Evolutionary conservation across 768 basidiomycete genomes (phyloP), one percentile per base, ranked within the genome.

Genomic region (Peribolospora baueri): DNA sequence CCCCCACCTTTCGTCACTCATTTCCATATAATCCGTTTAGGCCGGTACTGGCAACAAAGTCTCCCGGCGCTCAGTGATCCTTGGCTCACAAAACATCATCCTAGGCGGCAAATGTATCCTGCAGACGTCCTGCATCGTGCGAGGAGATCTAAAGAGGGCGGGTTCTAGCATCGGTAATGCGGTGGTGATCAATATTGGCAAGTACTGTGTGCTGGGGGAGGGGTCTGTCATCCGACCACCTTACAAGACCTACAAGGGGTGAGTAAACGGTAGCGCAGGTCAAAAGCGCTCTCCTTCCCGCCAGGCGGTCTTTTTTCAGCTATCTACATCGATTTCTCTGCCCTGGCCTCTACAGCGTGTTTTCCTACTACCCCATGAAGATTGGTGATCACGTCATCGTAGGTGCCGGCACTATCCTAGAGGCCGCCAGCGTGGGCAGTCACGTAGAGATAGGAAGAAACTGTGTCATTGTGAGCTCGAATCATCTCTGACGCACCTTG

Each of bases 81-180:
- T 81, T 55, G 91, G 91, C 1, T 83, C 87, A 8, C 82, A 88
- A 67, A 95, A 93, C 66, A 98, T 97, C 66, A 86, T 95, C 58
- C 78, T 98, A 10, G 87, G 86, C 46, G 93, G 91, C 49, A 93
- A 95, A 71, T 88, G 87, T 2, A 86, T 97, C 66, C 90, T 98
- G 57, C 82, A 87, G 1, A 81, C 76, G 57, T 76, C 79, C 14
- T 84, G 84, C 7, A 85, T 95, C 54, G 81, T 98, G 51, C 80
- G 93, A 50, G 93, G 93, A 2, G 93, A 98, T 65, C 72, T 98
- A 53, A 74, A 87, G 49, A 72, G 90, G 46, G 82, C 86, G 7
- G 85, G 84, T 5, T 80, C 84, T 42, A 86, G 86, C 14, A 13
- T 45, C 9, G 53, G 53, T 3, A 84, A 88, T 72, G 82, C 87